Percentiles rank a stretch among this genome's conserved stretches.
phyloP scores from a whole-genome alignment of 2,329 filamentous ascomycete species.

The Fusarium poae region DNA sequence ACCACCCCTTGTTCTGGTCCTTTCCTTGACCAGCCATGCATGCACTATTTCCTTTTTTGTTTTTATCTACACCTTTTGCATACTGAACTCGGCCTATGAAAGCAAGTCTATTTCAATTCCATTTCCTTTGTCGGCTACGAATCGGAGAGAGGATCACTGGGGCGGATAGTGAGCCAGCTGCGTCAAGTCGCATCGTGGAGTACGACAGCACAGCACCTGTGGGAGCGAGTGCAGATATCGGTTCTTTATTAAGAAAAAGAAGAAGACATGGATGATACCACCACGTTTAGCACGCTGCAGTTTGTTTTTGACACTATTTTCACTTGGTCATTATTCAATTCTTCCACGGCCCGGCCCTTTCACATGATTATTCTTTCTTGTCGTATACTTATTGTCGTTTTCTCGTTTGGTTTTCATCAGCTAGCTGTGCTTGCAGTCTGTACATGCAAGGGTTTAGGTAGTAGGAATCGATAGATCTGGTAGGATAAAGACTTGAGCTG shows the following conservation, averaged over 20 bases:
- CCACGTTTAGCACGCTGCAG: constrained; percentile 55
- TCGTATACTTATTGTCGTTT: constrained; percentile 41
- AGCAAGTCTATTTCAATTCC: constrained; percentile 36
- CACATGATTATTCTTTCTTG: constrained; percentile 36
- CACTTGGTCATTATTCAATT: constrained; percentile 36
- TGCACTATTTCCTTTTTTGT: constrained; percentile 43
- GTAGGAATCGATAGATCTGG: constrained; percentile 46
- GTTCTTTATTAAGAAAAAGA: constrained; percentile 50
- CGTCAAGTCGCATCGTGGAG: neutral
- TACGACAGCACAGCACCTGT: constrained; percentile 2
- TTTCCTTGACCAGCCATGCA: constrained; percentile 37
- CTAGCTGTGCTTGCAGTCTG: constrained; percentile 28
- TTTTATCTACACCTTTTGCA: constrained; percentile 36
- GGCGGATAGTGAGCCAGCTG: constrained; percentile 13
- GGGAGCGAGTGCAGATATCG: constrained; percentile 46
- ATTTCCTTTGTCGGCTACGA: constrained; percentile 42
- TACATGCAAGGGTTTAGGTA: constrained; percentile 25
- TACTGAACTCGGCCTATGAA: constrained; percentile 39
- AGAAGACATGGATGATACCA: constrained; percentile 59
- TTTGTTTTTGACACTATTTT: constrained; percentile 46
- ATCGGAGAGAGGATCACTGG: constrained; percentile 30
- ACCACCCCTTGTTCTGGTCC: constrained; percentile 38
- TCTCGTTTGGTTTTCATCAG: constrained; percentile 33
- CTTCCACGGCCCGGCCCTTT: constrained; percentile 19
- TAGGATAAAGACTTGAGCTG: constrained; percentile 47